Percentiles rank a stretch among this genome's conserved stretches.
Conservation (phyloP, 352 stramenopile species). For the Phytophthora syringae region DNA sequence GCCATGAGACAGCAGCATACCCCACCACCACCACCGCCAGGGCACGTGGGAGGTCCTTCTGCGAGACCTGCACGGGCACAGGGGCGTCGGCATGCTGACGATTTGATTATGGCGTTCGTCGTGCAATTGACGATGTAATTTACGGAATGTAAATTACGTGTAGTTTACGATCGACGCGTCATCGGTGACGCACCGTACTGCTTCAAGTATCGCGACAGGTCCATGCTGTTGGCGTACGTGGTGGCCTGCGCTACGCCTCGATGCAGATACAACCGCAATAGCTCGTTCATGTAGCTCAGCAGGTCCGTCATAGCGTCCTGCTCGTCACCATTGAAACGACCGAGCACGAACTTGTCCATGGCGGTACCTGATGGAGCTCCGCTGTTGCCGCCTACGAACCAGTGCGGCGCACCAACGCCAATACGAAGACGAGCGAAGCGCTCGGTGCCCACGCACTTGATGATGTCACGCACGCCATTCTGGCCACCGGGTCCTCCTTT, state of each 20-base stretch:
- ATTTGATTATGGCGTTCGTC: constrained; percentile 11
- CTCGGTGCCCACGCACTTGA: constrained; percentile 83
- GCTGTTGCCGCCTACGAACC: constrained; percentile 73
- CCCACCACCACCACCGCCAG: constrained; percentile 45
- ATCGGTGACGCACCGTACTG: constrained; percentile 25
- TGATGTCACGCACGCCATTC: constrained; percentile 86
- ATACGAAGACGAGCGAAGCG: constrained; percentile 87
- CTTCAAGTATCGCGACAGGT: constrained; percentile 61
- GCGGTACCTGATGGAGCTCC: constrained; percentile 76
- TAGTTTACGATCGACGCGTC: constrained; percentile 9
- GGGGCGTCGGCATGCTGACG: constrained; percentile 22
- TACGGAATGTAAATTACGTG: constrained; percentile 1
- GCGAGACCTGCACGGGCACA: constrained; percentile 62
- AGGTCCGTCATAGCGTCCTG: constrained; percentile 74
- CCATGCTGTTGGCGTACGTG: constrained; percentile 82
- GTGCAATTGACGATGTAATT: constrained; percentile 2
- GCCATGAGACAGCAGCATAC: constrained; percentile 32
- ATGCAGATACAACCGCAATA: constrained; percentile 85
- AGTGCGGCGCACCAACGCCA: constrained; percentile 77
- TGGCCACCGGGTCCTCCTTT: constrained; percentile 81
- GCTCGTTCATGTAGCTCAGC: constrained; percentile 71
- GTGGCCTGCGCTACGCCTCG: constrained; percentile 75
- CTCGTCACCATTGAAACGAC: constrained; percentile 78
- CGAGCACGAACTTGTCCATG: constrained; percentile 87
- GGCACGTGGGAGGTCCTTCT: constrained; percentile 56